phyloP scores from a whole-genome alignment of 1,284 basidiomycete species.

The Wolfiporia cocos region DNA sequence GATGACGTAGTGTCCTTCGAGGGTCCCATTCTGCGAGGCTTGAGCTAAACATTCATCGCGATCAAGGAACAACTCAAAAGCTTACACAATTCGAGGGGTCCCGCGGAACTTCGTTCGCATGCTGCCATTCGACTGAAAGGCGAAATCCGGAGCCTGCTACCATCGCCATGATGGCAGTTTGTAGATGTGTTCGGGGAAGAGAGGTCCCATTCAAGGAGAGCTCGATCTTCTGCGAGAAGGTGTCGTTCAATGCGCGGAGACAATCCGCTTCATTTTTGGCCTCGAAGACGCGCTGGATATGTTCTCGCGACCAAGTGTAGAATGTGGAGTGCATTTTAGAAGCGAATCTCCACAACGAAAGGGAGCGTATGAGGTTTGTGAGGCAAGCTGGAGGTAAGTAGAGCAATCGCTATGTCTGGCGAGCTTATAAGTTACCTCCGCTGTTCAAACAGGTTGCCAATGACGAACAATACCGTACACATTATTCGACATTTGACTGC shows the following conservation, averaged over 20 bases:
- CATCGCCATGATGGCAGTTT: conserved; percentile 39
- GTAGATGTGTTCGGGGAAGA: conserved; percentile 35
- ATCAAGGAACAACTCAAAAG: conserved; percentile 1
- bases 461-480: conserved; percentile 1
- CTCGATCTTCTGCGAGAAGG: conserved; percentile 37
- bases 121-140: conserved; percentile 44
- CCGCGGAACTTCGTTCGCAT: conserved; percentile 37
- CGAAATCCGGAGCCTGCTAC: conserved; percentile 32
- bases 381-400: conserved; percentile 1
- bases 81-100: conserved; percentile 39
- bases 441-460: conserved; percentile 9
- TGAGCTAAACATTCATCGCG: not conserved
- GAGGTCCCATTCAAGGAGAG: conserved; percentile 41
- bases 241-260: conserved; percentile 37
- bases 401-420: conserved; percentile 3
- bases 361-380: conserved; percentile 3
- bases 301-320: conserved; percentile 46
- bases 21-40: conserved; percentile 35
- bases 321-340: conserved; percentile 33
- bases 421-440: conserved; percentile 7
- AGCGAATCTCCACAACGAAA: conserved; percentile 1
- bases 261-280: conserved; percentile 38
- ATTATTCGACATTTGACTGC: conserved; percentile 3
- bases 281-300: conserved; percentile 48
- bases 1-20: conserved; percentile 48